Evolutionary conservation across 2,329 filamentous ascomycete genomes (phyloP), one percentile per base, ranked within the genome.

Genomic region (Claviceps citrina): DNA sequence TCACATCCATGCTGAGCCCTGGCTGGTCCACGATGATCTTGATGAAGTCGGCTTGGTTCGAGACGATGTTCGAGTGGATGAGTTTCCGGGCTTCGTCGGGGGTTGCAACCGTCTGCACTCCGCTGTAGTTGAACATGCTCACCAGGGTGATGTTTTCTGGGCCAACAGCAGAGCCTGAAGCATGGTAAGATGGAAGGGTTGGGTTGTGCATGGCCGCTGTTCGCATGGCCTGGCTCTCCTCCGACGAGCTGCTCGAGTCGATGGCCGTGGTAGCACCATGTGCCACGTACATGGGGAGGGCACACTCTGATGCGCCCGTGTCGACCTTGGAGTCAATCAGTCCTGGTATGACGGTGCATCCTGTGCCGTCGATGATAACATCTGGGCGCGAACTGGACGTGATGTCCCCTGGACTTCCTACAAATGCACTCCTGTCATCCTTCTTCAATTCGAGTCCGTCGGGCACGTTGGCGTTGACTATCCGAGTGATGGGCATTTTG

Each of bases 311-410:
- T 3, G 40, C 30, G n/a, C 40, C 40, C 7, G 38, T 22, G 31
- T 46, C 37, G 19, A 46, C 26, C 13, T 42, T 44, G 28, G 43
- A 37, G 26, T 49, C 47, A 16, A 49, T 46, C 13, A 50, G 35
- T 10, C 38, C 44, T 4, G 47, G 44, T 2, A 47, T 31, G 4
- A 49, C 19, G 1, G 43, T 46, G 25, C 43, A 44, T 30, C 40
- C 41, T 3, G 39, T 36, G 19, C 46, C 46, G 13, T 82, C 54
- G 59, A 65, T 41, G 1, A 16, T 12, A 5, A 16, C 18, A 19
- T 40, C 36, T n/a, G 32, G 32, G 3, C 15, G 7, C 4, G 7
- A 7, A n/a, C 15, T 22, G 13, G 18, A 24, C 2, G 44, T n/a
- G 16, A 46, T 45, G 22, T 41, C 34, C 4, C 44, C 43, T 3